phyloP scores from a whole-genome alignment of 148 eudicot genomes.

The Amaranthus cruentus region DNA sequence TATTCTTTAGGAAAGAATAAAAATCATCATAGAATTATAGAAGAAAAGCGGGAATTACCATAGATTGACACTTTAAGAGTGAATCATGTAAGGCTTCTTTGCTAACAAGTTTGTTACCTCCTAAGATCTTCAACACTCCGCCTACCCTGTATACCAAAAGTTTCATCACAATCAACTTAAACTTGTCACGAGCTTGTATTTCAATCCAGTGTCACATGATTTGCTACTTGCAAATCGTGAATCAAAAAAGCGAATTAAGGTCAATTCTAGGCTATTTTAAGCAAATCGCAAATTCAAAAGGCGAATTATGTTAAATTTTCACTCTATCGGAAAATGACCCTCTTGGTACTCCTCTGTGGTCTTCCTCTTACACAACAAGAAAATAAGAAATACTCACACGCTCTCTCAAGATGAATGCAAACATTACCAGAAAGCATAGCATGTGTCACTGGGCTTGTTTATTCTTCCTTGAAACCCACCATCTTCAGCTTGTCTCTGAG shows the following conservation, averaged over 20 bases:
- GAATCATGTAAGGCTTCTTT: constrained; percentile 47
- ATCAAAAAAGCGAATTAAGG: too few species aligned
- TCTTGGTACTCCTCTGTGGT: too few species aligned
- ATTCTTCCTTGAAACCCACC: constrained; percentile 88
- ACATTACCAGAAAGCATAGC: constrained; percentile 85
- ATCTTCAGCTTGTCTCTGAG: constrained; percentile 76
- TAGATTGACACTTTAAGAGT: constrained; percentile 70
- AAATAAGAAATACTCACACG: neutral
- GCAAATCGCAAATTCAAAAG: too few species aligned
- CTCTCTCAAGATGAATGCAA: neutral
- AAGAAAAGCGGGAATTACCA: constrained; percentile 37
- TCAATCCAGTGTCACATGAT: too few species aligned
- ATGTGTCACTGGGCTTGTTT: constrained; percentile 79
- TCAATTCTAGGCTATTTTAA: too few species aligned
- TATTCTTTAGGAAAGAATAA: neutral
- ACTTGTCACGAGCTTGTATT: too few species aligned
- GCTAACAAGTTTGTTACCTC: constrained; percentile 51
- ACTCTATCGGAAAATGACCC: too few species aligned
- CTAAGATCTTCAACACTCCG: constrained; percentile 70
- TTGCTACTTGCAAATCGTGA: too few species aligned
- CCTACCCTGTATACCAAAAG: constrained; percentile 51
- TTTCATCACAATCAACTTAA: neutral
- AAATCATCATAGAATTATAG: neutral
- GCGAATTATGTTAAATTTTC: too few species aligned
- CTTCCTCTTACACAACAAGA: neutral